These are phyloP conservation scores for Rhodotorula sp. DNA, from an alignment of 1,284 basidiomycete species.

Conservation along the genomic window DNA sequence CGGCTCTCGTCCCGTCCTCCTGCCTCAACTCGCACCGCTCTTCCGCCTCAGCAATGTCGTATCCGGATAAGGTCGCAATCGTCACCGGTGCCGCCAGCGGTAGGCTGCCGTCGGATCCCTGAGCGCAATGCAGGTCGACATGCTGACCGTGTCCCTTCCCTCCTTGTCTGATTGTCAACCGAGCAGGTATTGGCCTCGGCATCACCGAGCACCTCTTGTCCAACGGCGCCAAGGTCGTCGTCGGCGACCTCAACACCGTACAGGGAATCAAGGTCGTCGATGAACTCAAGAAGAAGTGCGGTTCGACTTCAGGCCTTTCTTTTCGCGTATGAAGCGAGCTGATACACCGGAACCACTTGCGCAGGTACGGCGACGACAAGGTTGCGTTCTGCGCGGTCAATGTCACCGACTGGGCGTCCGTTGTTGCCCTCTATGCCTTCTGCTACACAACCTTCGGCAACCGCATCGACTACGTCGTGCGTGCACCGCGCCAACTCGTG, in stretches of 20 bases:
- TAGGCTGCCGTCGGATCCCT: no score
- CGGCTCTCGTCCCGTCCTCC: no score
- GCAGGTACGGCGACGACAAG: slow-evolving; percentile 8
- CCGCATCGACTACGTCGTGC: slow-evolving; percentile 39
- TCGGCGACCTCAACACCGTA: slow-evolving; percentile 29
- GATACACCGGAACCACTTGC: not conserved
- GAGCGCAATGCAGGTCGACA: no score
- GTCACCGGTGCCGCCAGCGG: slow-evolving; percentile 27
- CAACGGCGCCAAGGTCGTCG: slow-evolving; percentile 33
- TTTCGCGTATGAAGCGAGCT: not conserved
- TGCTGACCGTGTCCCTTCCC: not conserved
- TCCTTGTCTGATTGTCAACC: not conserved
- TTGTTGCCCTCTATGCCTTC: slow-evolving; percentile 20
- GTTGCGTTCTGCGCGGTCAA: slow-evolving; percentile 30
- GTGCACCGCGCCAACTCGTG: not conserved
- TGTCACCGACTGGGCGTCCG: slow-evolving; percentile 33
- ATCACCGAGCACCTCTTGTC: slow-evolving; percentile 31
- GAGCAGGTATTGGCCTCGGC: slow-evolving; percentile 37
- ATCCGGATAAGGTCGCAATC: slow-evolving; percentile 22
- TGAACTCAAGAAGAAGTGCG: slow-evolving; percentile 15
- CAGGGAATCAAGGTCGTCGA: slow-evolving; percentile 8
- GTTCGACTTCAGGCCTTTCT: not conserved
- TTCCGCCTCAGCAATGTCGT: not conserved
- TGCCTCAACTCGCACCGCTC: not conserved
- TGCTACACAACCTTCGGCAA: slow-evolving; percentile 18